Conservation (phyloP, 75 land plant species). For the Pinus albicaulis region DNA sequence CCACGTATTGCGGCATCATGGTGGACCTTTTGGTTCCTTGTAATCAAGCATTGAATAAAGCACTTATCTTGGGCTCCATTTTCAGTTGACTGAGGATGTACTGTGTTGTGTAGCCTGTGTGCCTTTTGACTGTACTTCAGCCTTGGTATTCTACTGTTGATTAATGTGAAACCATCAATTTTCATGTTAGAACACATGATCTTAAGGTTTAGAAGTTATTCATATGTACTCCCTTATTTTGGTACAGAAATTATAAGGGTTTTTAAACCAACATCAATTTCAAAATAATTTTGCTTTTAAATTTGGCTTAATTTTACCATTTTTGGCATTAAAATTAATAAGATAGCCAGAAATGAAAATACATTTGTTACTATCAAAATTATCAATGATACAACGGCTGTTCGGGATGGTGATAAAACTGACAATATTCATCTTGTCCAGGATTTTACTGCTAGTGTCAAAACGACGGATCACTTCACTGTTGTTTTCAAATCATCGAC, state of each 20-base stretch:
- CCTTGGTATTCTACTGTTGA: not conserved
- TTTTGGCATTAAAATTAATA: too few relatives aligned
- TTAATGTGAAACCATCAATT: not conserved
- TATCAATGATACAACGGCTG: not conserved
- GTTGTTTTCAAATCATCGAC: not conserved
- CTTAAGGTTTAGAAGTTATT: not conserved
- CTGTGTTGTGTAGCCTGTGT: not conserved
- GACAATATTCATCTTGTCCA: not conserved
- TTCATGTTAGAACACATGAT: too few relatives aligned
- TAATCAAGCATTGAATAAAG: conserved; percentile 6
- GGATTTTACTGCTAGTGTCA: not conserved
- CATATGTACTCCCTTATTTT: not conserved
- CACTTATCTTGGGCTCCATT: conserved; percentile 2
- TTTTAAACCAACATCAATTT: not conserved
- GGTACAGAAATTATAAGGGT: not conserved
- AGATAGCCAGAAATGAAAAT: too few relatives aligned
- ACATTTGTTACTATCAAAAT: not conserved
- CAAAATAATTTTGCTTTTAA: not conserved
- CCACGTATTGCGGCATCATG: conserved; percentile 3
- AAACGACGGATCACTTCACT: not conserved
- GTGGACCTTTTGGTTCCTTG: not conserved
- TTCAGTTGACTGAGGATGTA: not conserved
- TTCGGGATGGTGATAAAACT: not conserved
- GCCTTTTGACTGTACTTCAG: not conserved
- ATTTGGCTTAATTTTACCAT: too few relatives aligned